Evolutionary conservation across 2,329 filamentous ascomycete genomes (phyloP).

Genomic region (Penicillium nordicum): DNA sequence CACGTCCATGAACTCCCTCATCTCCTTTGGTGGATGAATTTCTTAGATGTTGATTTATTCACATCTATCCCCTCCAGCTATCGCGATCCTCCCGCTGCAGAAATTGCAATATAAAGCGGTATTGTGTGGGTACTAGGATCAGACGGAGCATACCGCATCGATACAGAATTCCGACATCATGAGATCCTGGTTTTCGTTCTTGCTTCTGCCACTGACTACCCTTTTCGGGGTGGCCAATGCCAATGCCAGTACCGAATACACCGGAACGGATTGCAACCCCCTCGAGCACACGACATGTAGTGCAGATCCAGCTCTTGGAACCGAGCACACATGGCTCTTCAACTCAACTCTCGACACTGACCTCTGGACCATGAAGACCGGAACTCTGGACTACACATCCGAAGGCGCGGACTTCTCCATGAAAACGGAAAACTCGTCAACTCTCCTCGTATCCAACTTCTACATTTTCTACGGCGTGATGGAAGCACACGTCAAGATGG

Average conservation of each 20-base stretch:
- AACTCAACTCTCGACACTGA: constrained; percentile 56
- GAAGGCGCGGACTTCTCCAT: constrained; percentile 70
- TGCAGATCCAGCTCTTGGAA: constrained; percentile 65
- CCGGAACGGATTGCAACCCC: constrained; percentile 68
- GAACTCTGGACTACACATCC: constrained; percentile 59
- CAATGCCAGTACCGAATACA: background rate
- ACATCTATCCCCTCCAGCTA: background rate
- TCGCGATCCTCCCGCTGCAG: background rate
- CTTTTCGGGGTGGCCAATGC: background rate
- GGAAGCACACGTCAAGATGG: constrained; percentile 73
- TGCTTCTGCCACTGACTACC: background rate
- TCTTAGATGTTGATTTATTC: background rate
- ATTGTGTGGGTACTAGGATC: background rate
- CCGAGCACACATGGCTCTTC: constrained; percentile 60
- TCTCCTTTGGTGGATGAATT: background rate
- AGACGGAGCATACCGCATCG: background rate
- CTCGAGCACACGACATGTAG: constrained; percentile 63
- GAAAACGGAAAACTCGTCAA: constrained; percentile 66
- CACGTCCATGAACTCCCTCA: background rate
- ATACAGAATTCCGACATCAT: background rate
- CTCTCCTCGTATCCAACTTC: constrained; percentile 73
- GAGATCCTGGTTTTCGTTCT: background rate
- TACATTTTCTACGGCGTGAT: constrained; percentile 83
- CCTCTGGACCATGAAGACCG: constrained; percentile 67
- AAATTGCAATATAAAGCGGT: background rate